A percentile compares a stretch with the other conserved stretches of the same genome.
Evolutionary conservation across 2,329 filamentous ascomycete genomes (phyloP).

Genomic region (Arthrinium phaeospermum): DNA sequence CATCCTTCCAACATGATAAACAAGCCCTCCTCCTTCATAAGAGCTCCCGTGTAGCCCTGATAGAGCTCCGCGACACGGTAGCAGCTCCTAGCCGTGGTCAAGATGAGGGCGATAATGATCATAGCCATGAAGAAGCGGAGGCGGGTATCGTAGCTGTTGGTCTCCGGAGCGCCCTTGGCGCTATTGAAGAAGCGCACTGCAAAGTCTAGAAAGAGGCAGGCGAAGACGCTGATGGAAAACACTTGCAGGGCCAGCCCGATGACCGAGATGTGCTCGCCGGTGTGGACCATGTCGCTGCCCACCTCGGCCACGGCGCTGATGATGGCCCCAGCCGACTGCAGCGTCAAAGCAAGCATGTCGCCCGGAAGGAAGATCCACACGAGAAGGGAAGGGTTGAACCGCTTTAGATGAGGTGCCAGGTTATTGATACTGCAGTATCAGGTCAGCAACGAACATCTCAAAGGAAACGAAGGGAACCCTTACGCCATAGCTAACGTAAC

Average conservation of each 20-base stretch:
- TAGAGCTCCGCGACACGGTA: conserved; percentile 66
- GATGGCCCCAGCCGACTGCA: conserved; percentile 49
- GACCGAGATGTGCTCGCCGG: conserved; percentile 55
- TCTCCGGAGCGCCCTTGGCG: not conserved
- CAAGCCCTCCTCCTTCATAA: conserved; percentile 53
- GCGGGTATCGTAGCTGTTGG: conserved; percentile 1
- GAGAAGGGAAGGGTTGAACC: conserved; percentile 35
- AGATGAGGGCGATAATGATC: conserved; percentile 51
- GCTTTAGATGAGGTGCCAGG: conserved; percentile 33
- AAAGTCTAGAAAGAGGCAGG: conserved; percentile 52
- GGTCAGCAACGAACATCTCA: conserved; percentile 29
- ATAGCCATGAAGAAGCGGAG: conserved; percentile 56
- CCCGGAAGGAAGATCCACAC: conserved; percentile 44
- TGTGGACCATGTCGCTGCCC: conserved; percentile 41
- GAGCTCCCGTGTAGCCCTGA: conserved; percentile 57
- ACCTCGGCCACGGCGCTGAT: conserved; percentile 52
- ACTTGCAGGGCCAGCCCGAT: conserved; percentile 66
- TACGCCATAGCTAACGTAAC: conserved; percentile 59
- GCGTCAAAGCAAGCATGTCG: conserved; percentile 49
- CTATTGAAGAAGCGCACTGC: conserved; percentile 36
- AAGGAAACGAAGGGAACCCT: conserved; percentile 29
- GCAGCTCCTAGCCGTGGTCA: conserved; percentile 61
- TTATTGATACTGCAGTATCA: conserved; percentile 40
- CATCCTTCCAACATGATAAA: conserved; percentile 56
- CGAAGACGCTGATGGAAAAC: conserved; percentile 59